Base-by-base conservation (phyloP, 2,329 filamentous ascomycete genomes). In the Amauroascus niger region DNA sequence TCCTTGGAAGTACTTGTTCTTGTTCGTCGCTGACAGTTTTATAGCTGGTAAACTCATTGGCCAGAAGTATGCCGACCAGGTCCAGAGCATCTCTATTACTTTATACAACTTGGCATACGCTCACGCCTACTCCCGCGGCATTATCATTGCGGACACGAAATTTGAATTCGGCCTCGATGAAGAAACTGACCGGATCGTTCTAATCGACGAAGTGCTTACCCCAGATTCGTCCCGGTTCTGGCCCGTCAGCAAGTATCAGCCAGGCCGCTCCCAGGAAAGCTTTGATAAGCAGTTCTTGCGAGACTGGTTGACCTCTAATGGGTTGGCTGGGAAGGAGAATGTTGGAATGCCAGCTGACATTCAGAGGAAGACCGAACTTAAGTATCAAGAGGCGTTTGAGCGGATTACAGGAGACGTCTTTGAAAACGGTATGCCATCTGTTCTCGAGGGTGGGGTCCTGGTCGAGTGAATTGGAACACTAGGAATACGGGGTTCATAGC, bases 281-380 rank as follows among this genome's bases (percentile, higher is more conserved):
- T 93, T 91, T 61, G 90, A 96, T 67, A 96, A 96, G 77, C 86
- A 90, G 72, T 84, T 79, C 63, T 69, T 95, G 60, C 76, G 90
- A 33, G 84, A 96, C 71, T 96, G 88, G 87, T 69, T 96, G 63
- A 84, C 82, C 1, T 71, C 67, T 46, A 76, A 85, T 55, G 86
- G 86, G 0, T 69, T 94, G 54, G 88, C 89, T 73, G 86, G 84
- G 1, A 86, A 86, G 70, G 76, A 83, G 24, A 84, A 80, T 1
- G 84, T 93, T 14, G 72, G 71, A 51, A 84, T 95, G 75, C 83
- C 86, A 0, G 77, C 82, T 3, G 83, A 90, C 49, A 77, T 95
- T 53, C 80, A 83, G 16, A 65, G 73, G 60, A 79, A 81, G 64
- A 95, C 88, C 2, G 76, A 76, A 33, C 78, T 75, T 53, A 87